These are phyloP conservation scores for Aspergillus saccharolyticus DNA, from an alignment of 495 filamentous ascomycete genomes.

Conservation along the genomic window DNA sequence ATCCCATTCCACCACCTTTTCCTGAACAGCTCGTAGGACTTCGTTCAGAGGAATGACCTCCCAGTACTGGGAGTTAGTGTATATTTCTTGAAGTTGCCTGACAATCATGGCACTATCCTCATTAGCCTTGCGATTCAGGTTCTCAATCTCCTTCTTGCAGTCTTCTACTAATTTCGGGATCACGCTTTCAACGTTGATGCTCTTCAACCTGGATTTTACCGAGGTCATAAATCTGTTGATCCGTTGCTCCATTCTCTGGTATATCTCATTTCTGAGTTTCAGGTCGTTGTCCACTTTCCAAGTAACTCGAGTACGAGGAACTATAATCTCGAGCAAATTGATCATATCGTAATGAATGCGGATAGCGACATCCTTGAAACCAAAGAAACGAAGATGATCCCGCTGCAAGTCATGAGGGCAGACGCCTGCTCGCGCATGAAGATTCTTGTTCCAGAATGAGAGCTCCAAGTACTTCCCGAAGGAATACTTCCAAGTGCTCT, in stretches of 20 bases:
- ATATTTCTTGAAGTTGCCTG: conserved; percentile 77
- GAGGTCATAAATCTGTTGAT: conserved; percentile 82
- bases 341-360: conserved; percentile 89
- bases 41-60: conserved; percentile 91
- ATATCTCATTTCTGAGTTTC: conserved; percentile 87
- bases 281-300: conserved; percentile 97
- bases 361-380: conserved; percentile 76
- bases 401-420: conserved; percentile 92
- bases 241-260: conserved; percentile 67
- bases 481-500: conserved; percentile 96
- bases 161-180: conserved; percentile 76
- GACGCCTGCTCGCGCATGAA: conserved; percentile 72
- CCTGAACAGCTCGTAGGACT: conserved; percentile 80
- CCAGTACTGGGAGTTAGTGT: conserved; percentile 90
- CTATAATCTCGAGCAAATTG: conserved; percentile 90
- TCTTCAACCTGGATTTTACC: conserved; percentile 73
- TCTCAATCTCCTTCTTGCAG: conserved; percentile 76
- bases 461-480: conserved; percentile 97
- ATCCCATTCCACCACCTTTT: conserved; percentile 93
- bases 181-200: conserved; percentile 86
- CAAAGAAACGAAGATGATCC: conserved; percentile 89
- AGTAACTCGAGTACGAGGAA: conserved; percentile 80
- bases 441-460: conserved; percentile 86
- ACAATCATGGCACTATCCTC: conserved; percentile 73
- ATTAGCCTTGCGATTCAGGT: conserved; percentile 64